A percentile compares a stretch with the other conserved stretches of the same genome.
phyloP scores from a whole-genome alignment of 345 rosid genomes.

The Theobroma cacao region DNA sequence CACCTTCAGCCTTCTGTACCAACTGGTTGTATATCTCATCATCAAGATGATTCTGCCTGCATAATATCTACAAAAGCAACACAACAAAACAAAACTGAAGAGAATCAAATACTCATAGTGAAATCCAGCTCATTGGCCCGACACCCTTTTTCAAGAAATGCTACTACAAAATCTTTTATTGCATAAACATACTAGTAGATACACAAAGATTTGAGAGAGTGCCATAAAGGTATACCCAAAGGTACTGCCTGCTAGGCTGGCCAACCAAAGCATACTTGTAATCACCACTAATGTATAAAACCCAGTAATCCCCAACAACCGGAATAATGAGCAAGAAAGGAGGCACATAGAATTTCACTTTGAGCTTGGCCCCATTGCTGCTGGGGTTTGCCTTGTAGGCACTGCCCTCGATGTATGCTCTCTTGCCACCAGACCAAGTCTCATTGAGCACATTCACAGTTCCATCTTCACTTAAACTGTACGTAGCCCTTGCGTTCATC shows the following conservation, averaged over 20 bases:
- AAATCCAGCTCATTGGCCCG: background rate
- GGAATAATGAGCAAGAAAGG: conserved; percentile 78
- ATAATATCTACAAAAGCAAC: conserved; percentile 43
- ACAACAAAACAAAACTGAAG: background rate
- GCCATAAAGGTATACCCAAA: conserved; percentile 48
- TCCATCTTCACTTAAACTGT: conserved; percentile 65
- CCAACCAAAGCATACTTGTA: conserved; percentile 67
- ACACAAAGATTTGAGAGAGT: background rate
- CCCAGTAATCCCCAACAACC: conserved; percentile 83
- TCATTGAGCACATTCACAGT: conserved; percentile 71
- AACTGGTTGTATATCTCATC: conserved; percentile 56
- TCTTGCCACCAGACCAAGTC: conserved; percentile 74
- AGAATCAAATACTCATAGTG: background rate
- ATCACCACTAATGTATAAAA: conserved; percentile 51
- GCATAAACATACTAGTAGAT: background rate
- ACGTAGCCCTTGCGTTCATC: conserved; percentile 70
- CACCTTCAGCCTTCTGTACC: conserved; percentile 53
- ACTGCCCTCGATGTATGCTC: conserved; percentile 55
- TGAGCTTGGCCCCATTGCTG: conserved; percentile 80
- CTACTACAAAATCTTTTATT: background rate
- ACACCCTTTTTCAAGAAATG: background rate
- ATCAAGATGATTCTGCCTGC: conserved; percentile 55
- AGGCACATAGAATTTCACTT: conserved; percentile 75
- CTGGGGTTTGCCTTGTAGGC: conserved; percentile 71
- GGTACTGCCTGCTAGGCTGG: conserved; percentile 64